These are phyloP conservation scores for Erythrophleum ivorense DNA, from an alignment of 331 rosid genomes.

Conservation along the genomic window DNA sequence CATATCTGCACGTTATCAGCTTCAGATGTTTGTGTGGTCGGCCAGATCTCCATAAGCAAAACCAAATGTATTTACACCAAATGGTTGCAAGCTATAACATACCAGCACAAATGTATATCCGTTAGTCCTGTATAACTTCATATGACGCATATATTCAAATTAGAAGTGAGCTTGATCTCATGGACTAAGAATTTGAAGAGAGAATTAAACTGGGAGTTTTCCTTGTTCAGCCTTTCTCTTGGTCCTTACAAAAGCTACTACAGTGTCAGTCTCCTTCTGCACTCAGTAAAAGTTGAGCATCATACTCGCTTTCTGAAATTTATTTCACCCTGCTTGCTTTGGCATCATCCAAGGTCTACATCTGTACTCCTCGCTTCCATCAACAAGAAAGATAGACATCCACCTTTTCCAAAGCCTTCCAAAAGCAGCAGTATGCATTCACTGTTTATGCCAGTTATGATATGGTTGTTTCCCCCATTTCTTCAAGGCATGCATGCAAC, in stretches of 20 bases:
- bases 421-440: conserved; percentile 42
- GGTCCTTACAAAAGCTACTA: neutral
- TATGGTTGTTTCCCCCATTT: conserved; percentile 74
- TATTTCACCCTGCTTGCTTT: conserved; percentile 4
- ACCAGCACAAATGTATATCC: neutral
- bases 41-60: conserved; percentile 44
- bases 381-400: conserved; percentile 29
- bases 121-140: conserved; percentile 9
- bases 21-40: conserved; percentile 31
- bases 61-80: conserved; percentile 19
- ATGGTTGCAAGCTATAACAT: conserved; percentile 33
- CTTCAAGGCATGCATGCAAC: conserved; percentile 62
- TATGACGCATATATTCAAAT: neutral
- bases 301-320: conserved; percentile 27
- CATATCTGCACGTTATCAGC: conserved; percentile 11
- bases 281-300: neutral
- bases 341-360: conserved; percentile 35
- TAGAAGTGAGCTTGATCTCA: conserved; percentile 27
- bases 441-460: conserved; percentile 59
- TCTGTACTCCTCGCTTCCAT: conserved; percentile 29
- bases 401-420: conserved; percentile 29
- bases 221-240: conserved; percentile 5
- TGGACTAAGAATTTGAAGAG: neutral
- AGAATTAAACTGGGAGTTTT: neutral
- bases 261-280: conserved; percentile 12